Evolutionary conservation across 352 stramenopile species (phyloP).

Genomic region (Globisporangium okanoganense): DNA sequence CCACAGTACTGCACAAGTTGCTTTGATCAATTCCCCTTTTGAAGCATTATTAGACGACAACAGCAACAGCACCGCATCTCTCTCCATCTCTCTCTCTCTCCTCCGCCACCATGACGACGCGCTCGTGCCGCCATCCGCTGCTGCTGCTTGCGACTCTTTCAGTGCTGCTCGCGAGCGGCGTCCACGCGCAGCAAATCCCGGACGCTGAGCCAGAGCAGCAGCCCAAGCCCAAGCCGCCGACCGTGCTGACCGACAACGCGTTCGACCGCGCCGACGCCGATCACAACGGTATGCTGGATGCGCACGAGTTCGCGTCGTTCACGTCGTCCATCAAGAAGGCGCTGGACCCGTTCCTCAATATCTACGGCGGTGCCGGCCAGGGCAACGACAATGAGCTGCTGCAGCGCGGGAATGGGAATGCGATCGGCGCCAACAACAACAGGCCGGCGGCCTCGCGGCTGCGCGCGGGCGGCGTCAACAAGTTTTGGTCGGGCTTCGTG

Average conservation of each 20-base stretch:
- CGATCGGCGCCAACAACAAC: neutral
- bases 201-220: slow-evolving; percentile 16
- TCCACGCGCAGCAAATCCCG: slow-evolving; percentile 8
- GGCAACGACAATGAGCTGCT: slow-evolving; percentile 16
- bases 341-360: slow-evolving; percentile 47
- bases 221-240: slow-evolving; percentile 17
- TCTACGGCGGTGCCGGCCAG: slow-evolving; percentile 15
- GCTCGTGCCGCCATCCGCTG: slow-evolving; percentile 18
- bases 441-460: slow-evolving; percentile 20
- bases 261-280: slow-evolving; percentile 69
- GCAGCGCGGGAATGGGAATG: neutral
- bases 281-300: slow-evolving; percentile 67
- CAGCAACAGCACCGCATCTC: too few relatives aligned
- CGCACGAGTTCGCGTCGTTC: slow-evolving; percentile 61
- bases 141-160: slow-evolving; percentile 16
- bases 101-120: slow-evolving; percentile 4
- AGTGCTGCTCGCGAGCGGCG: slow-evolving; percentile 17
- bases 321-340: slow-evolving; percentile 46
- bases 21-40: too few relatives aligned
- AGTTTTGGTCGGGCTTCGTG: slow-evolving; percentile 86
- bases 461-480: slow-evolving; percentile 45
- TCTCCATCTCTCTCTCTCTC: neutral
- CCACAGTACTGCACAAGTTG: too few relatives aligned
- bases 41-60: too few relatives aligned
- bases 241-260: slow-evolving; percentile 26